Conservation (phyloP, 1,284 basidiomycete species). For the Boletus sp. region DNA sequence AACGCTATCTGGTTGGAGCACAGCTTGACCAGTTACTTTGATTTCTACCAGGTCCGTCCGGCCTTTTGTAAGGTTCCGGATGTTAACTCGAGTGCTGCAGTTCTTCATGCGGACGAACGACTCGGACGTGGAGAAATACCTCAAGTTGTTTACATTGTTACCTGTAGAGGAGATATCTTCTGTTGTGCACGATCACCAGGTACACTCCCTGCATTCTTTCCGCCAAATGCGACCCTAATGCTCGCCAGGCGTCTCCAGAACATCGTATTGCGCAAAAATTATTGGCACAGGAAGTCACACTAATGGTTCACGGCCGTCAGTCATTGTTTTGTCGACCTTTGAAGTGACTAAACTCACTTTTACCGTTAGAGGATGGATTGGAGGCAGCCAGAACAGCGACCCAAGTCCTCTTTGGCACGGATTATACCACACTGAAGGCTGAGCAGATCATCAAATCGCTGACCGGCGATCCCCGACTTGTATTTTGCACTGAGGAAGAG, state of each 20-base stretch:
- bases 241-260: constrained; percentile 49
- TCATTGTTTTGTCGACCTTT: not conserved
- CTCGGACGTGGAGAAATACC: constrained; percentile 76
- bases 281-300: constrained; percentile 85
- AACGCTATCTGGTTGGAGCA: constrained; percentile 92
- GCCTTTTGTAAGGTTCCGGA: not conserved
- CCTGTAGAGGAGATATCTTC: constrained; percentile 55
- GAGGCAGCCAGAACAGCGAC: constrained; percentile 33
- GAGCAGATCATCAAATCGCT: constrained; percentile 31
- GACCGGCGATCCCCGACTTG: constrained; percentile 30
- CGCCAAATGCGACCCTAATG: constrained; percentile 4
- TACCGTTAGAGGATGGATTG: constrained; percentile 27
- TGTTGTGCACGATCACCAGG: constrained; percentile 58
- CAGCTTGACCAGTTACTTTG: constrained; percentile 73
- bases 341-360: constrained; percentile 4
- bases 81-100: constrained; percentile 40
- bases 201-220: constrained; percentile 23
- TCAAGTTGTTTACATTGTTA: constrained; percentile 84
- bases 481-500: constrained; percentile 30
- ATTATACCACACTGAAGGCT: constrained; percentile 26
- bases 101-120: constrained; percentile 87
- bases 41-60: constrained; percentile 82
- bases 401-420: constrained; percentile 31
- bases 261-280: constrained; percentile 69
- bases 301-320: constrained; percentile 79